Base-by-base conservation (phyloP, 2,329 filamentous ascomycete species). In the Aureobasidium zeae region DNA sequence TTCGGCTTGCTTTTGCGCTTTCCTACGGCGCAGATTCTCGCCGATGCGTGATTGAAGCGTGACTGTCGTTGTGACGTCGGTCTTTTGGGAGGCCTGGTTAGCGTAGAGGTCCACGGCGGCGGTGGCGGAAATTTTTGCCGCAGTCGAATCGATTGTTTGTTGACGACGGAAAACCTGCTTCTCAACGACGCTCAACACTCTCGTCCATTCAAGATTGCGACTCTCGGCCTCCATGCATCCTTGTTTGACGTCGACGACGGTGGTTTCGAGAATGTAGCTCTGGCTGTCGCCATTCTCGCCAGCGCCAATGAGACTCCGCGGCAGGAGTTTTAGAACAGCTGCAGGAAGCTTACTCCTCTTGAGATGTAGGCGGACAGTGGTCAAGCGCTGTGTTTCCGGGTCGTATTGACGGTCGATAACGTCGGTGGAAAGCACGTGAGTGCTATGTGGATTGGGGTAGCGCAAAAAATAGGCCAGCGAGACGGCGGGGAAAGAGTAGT, bases 401-500 rank as follows among this genome's bases (percentile, higher is more conserved):
- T 89, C 84, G 63, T 86, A 76, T 61, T 74, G 70, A 51, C 79
- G 81, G 36, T 77, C 76, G 61, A 91, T 85, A 55, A 83, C 86
- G 63, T 91, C 85, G 62, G 83, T 87, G 58, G 82, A 86, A 54
- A 87, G 70, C 42, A 91, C 85, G 67, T 91, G 85, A 51, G 76
- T 79, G 52, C 80, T 81, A 67, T 89, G 88, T 5, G 85, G 85
- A 58, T 89, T 91, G 52, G 83, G 86, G 66, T 91, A 91, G 52
- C 85, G 83, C 37, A 91, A 80, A 66, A 89, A 91, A 73, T 86
- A 91, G 66, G 85, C 85, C 62, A 91, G 80, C 36, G 84, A 86
- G 49, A 91, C 85, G 61, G 84, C 84, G 49, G 83, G 79, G 68
- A 89, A 89, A 36, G 83, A 81, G 64, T 89, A 86, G 52, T 79